phyloP scores from a whole-genome alignment of 2,329 filamentous ascomycete species.

The Amesomyces nigricolor region DNA sequence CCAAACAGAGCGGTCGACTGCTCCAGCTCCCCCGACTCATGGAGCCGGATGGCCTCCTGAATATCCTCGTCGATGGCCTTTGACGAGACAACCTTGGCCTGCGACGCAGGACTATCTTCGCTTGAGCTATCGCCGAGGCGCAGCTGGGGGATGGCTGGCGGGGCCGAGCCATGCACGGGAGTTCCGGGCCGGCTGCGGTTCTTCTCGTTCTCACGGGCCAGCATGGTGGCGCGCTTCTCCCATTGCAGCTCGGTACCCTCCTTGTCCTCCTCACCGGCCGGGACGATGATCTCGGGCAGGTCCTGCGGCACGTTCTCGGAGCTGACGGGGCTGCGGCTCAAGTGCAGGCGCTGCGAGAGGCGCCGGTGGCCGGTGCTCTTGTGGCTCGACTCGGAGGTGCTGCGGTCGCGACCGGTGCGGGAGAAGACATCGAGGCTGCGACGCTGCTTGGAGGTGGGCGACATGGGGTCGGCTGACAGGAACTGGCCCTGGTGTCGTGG shows the following conservation, averaged over 20 bases:
- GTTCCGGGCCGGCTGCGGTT: slow-evolving; percentile 39
- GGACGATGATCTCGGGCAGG: slow-evolving; percentile 65
- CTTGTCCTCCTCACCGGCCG: slow-evolving; percentile 40
- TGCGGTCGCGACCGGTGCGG: slow-evolving; percentile 40
- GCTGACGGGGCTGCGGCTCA: slow-evolving; percentile 52
- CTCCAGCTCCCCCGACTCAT: slow-evolving; percentile 76
- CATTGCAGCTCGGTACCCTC: slow-evolving; percentile 64
- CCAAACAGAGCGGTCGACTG: slow-evolving; percentile 82
- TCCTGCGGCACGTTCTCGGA: slow-evolving; percentile 73
- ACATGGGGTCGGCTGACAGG: slow-evolving; percentile 24
- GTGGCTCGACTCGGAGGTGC: slow-evolving; percentile 42
- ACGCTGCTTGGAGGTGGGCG: slow-evolving; percentile 20
- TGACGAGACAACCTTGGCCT: slow-evolving; percentile 38
- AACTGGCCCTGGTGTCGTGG: slow-evolving; percentile 22
- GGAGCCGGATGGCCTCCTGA: slow-evolving; percentile 89
- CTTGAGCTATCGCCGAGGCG: slow-evolving; percentile 26
- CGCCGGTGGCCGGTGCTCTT: slow-evolving; percentile 38
- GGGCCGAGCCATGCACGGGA: slow-evolving; percentile 30
- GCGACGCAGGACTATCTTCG: slow-evolving; percentile 20
- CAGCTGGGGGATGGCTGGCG: slow-evolving; percentile 29
- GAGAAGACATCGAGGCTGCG: slow-evolving; percentile 32
- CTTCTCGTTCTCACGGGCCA: slow-evolving; percentile 60
- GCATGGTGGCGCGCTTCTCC: slow-evolving; percentile 88
- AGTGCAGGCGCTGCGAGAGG: slow-evolving; percentile 66
- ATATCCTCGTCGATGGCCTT: slow-evolving; percentile 64